A percentile compares a stretch with the other conserved stretches of the same genome.
phyloP scores from a whole-genome alignment of 345 rosid genomes.

The Gossypium australe region DNA sequence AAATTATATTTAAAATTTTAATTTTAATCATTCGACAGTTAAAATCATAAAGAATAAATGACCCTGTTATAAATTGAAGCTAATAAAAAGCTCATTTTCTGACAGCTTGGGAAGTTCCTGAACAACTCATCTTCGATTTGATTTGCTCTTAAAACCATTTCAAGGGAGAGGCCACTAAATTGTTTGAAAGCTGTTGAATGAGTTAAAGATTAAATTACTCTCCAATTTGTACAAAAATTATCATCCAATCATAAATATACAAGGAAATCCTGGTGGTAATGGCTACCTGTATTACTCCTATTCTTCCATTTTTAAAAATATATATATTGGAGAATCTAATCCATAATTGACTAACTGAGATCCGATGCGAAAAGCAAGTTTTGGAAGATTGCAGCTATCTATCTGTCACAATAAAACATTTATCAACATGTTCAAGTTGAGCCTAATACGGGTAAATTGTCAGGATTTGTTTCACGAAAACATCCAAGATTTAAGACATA shows the following conservation, averaged over 20 bases:
- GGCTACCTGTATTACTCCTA: neutral
- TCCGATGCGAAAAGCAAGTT: neutral
- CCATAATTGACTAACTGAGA: neutral
- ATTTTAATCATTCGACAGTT: too few species aligned
- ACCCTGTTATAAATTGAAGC: too few species aligned
- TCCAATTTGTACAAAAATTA: neutral
- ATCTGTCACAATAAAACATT: neutral
- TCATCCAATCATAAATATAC: neutral
- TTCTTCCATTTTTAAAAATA: neutral
- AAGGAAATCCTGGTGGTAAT: neutral
- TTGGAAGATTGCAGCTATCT: neutral
- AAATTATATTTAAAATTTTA: too few species aligned
- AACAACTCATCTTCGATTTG: too few species aligned
- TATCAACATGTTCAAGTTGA: neutral
- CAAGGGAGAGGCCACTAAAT: neutral
- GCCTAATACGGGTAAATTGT: neutral
- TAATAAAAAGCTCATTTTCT: too few species aligned
- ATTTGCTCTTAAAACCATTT: too few species aligned
- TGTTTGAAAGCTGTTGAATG: neutral
- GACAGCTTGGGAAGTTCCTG: too few species aligned
- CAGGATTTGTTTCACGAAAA: slow-evolving; percentile 1
- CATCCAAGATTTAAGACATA: neutral
- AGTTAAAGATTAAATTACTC: neutral
- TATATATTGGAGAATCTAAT: neutral
- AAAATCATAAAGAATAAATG: too few species aligned